Percentiles rank a stretch among this genome's conserved stretches.
These are phyloP conservation scores for Malus hybrid DNA, from an alignment of 331 rosid genomes.

Conservation along the genomic window DNA sequence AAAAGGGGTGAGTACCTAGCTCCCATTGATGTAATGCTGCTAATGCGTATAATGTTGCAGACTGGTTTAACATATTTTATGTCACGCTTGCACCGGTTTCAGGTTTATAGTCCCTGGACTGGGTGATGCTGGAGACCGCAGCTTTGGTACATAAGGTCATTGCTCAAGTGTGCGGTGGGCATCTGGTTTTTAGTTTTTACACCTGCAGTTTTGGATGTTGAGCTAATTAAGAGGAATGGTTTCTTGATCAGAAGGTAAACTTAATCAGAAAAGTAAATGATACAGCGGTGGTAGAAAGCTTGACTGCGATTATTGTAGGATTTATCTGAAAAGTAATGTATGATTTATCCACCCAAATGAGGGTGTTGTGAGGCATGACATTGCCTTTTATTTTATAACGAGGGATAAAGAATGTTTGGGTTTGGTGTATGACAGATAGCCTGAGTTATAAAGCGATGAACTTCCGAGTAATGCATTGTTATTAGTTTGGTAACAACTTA, in stretches of 20 bases:
- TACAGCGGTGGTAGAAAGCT: too few species aligned
- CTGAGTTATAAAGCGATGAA: too few species aligned
- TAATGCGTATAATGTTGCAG: neutral
- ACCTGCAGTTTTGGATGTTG: conserved; percentile 25
- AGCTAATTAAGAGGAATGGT: neutral
- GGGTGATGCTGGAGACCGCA: conserved; percentile 96
- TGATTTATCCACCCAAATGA: too few species aligned
- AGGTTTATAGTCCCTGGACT: conserved; percentile 96
- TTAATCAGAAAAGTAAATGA: too few species aligned
- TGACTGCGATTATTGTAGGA: too few species aligned
- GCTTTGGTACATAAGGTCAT: conserved; percentile 61
- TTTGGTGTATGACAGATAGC: too few species aligned
- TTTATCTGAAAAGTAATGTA: too few species aligned
- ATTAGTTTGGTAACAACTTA: too few species aligned
- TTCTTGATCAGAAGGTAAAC: neutral
- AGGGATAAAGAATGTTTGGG: too few species aligned
- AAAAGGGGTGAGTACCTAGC: conserved; percentile 58
- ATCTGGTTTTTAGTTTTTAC: neutral
- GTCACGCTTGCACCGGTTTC: neutral
- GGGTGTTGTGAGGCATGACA: too few species aligned
- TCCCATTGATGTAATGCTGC: neutral
- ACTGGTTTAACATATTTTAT: neutral
- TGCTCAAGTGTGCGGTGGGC: neutral
- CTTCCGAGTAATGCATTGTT: too few species aligned
- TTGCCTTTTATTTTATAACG: too few species aligned